Base-by-base conservation (phyloP, 1,284 basidiomycete species). In the Coriolopsis trogii region DNA sequence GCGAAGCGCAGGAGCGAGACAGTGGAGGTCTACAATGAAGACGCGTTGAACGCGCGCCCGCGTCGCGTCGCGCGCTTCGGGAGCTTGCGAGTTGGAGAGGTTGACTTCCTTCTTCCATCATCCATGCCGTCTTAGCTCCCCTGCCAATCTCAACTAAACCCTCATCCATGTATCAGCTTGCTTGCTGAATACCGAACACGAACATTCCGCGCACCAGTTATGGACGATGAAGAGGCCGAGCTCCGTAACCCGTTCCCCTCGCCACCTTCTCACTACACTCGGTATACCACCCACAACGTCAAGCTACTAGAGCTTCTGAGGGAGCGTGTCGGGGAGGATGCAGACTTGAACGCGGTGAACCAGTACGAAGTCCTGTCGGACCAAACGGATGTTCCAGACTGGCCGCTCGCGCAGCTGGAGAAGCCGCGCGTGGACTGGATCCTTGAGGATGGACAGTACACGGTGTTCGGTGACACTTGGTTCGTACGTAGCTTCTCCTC, bases 391-490 rank as follows among this genome's bases (percentile, higher is more conserved):
- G 71, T 91, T 9, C 88, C 89, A 4, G 79, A 87, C 21, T 91
- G 86, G 85, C 76, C 85, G 13, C 72, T 91, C 26, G 69, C 67
- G 5, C 81, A 84, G 53, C 76, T 91, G n/a, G 87, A 90, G 65
- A 89, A 86, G 68, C 89, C 89, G 47, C 78, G 87, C 41, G 84
- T 87, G 15, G 89, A 91, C 65, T 91, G 89, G 89, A 89, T 91
- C 49, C 71, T 87, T 1, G 88, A 91, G 55, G 73, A 75, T 37
- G 82, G 85, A 0, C 73, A 82, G 56, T 91, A 89, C 61, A 79
- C 79, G 49, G 86, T 86, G 16, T 91, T 86, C 66, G 89, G 87
- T n/a, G 88, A 91, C 65, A 78, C 77, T 61, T 91, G 89, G 89
- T 83, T 84, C 84, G 88, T 91, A 67, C 61, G 81, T 61, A 50